phyloP scores from a whole-genome alignment of 257 asterid genomes.

The Solanum arcanum region DNA sequence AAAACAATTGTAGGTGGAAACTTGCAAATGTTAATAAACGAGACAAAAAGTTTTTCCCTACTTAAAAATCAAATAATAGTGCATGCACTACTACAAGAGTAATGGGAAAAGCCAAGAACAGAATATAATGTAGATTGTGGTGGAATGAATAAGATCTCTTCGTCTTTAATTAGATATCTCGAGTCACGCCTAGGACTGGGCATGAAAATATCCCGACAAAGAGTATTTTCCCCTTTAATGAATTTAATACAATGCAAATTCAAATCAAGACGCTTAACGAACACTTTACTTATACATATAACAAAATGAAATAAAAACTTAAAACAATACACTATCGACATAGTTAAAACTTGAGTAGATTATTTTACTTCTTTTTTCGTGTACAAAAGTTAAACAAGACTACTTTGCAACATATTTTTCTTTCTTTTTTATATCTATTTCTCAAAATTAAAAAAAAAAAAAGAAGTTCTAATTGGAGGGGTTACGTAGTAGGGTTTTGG shows the following conservation, averaged over 20 bases:
- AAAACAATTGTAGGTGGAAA: neutral
- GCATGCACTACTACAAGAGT: neutral
- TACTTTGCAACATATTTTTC: neutral
- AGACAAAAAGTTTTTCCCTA: neutral
- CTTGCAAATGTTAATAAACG: neutral
- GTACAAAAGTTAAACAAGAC: neutral
- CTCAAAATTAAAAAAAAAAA: neutral
- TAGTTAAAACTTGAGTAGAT: neutral
- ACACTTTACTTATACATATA: neutral
- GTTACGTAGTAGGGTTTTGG: neutral
- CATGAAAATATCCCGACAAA: neutral
- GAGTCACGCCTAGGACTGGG: accelerated
- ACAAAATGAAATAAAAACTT: neutral
- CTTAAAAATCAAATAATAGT: neutral
- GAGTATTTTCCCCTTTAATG: neutral
- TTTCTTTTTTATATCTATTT: neutral
- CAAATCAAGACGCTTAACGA: neutral
- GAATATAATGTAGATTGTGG: neutral
- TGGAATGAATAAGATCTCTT: neutral
- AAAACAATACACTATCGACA: neutral
- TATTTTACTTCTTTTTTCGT: neutral
- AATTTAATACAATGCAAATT: neutral
- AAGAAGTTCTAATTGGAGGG: neutral
- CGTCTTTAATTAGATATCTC: neutral
- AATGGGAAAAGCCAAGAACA: neutral